Percentiles rank a stretch among this genome's conserved stretches.
Evolutionary conservation across 441 rosid species (phyloP).

Genomic region (Metrosideros polymorpha): DNA sequence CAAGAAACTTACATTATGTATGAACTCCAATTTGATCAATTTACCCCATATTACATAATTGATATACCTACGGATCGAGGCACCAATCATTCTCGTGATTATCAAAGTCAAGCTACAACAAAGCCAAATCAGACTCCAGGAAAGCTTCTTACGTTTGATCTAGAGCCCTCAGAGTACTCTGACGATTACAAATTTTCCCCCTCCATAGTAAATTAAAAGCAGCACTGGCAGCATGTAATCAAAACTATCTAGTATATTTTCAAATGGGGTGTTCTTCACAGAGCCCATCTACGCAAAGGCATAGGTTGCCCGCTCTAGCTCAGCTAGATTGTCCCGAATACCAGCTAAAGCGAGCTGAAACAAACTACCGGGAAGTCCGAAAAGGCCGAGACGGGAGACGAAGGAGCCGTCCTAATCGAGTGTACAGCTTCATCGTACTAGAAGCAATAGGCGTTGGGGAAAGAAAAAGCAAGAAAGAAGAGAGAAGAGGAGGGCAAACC

Average conservation of each 20-base stretch:
- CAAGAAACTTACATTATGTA: neutral
- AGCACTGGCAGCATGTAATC: neutral
- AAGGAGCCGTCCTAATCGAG: neutral
- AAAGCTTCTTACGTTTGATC: neutral
- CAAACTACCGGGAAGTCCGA: neutral
- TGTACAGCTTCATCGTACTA: neutral
- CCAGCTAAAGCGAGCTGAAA: neutral
- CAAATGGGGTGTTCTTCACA: neutral
- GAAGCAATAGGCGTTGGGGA: neutral
- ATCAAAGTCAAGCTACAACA: neutral
- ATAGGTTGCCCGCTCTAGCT: neutral
- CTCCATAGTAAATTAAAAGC: neutral
- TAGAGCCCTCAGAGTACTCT: neutral
- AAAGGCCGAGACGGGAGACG: neutral
- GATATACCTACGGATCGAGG: neutral
- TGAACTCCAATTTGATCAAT: neutral
- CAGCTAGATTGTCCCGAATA: neutral
- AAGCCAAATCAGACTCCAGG: neutral
- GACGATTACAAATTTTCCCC: neutral
- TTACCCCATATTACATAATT: neutral
- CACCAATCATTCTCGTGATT: neutral
- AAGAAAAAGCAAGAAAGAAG: neutral
- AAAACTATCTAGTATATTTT: neutral
- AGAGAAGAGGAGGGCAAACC: neutral
- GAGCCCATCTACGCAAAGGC: neutral